Evolutionary conservation across 805 yeast genomes (phyloP).

Genomic region (Candida sanyiensis): DNA sequence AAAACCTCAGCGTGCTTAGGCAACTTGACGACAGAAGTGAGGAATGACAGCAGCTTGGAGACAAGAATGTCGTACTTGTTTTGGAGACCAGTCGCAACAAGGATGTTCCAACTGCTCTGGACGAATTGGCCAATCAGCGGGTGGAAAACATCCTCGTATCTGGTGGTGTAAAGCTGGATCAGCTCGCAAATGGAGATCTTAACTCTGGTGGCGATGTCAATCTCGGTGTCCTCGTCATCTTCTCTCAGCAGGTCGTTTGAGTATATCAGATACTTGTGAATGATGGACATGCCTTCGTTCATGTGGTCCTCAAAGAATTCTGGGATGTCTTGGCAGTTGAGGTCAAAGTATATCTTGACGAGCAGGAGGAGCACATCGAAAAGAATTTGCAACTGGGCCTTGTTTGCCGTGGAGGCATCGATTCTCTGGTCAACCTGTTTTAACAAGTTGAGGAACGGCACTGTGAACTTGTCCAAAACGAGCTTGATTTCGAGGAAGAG

Average conservation of each 20-base stretch:
- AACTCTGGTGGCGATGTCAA: constrained; percentile 62
- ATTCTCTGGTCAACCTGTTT: constrained; percentile 63
- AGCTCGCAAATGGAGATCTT: constrained; percentile 83
- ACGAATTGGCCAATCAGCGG: constrained; percentile 71
- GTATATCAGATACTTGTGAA: constrained; percentile 75
- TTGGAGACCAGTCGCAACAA: constrained; percentile 59
- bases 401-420: constrained; percentile 38
- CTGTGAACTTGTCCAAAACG: constrained; percentile 77
- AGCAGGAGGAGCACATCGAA: constrained; percentile 69
- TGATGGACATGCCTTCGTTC: constrained; percentile 65
- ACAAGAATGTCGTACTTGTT: constrained; percentile 81
- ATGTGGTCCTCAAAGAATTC: constrained; percentile 95
- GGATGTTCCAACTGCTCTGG: constrained; percentile 73
- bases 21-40: constrained; percentile 74
- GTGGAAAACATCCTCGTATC: constrained; percentile 91
- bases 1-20: constrained; percentile 64
- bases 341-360: constrained; percentile 81
- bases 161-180: constrained; percentile 76
- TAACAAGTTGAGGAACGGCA: constrained; percentile 71
- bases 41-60: constrained; percentile 70
- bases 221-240: constrained; percentile 58
- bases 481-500: constrained; percentile 80
- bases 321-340: constrained; percentile 97
- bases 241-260: constrained; percentile 48
- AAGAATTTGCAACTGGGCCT: constrained; percentile 46